Percentiles rank a stretch among this genome's conserved stretches.
phyloP scores from a whole-genome alignment of 2,329 filamentous ascomycete genomes.

The Chrysoporthe deuterocubensis region DNA sequence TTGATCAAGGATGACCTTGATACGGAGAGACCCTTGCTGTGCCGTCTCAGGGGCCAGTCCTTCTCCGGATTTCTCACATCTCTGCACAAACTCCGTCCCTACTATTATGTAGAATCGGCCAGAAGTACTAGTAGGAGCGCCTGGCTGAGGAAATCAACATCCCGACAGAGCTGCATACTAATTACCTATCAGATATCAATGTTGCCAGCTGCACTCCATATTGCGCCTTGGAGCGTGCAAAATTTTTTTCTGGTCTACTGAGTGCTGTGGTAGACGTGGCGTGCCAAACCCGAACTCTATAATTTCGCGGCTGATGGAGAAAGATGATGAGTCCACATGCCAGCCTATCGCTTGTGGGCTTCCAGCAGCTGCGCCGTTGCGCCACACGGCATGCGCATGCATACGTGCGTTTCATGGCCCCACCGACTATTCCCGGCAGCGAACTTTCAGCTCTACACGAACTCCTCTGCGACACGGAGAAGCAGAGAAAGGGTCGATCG shows the following conservation, averaged over 20 bases:
- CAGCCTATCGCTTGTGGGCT: conserved; percentile 11
- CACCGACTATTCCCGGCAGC: conserved; percentile 7
- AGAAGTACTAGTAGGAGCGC: too few species aligned
- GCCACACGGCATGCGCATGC: conserved; percentile 13
- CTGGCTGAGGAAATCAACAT: not conserved
- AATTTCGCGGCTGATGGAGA: not conserved
- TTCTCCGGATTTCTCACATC: not conserved
- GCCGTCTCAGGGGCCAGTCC: conserved; percentile 13
- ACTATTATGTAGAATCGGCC: not conserved
- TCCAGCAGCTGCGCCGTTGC: not conserved
- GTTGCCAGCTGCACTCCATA: not conserved
- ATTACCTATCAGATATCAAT: not conserved
- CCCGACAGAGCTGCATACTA: not conserved
- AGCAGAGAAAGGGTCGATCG: not conserved
- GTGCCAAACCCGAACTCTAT: not conserved
- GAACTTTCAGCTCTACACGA: conserved; percentile 13
- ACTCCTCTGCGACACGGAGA: not conserved
- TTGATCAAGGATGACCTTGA: conserved; percentile 6
- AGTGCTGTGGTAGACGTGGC: conserved; percentile 3
- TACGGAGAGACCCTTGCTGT: not conserved
- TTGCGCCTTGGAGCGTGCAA: not conserved
- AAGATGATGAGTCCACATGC: not conserved
- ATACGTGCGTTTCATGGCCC: conserved; percentile 1
- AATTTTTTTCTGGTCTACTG: not conserved
- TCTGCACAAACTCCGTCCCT: not conserved